Conservation (phyloP, 2,329 filamentous ascomycete species). For the Coniochaeta sp. region DNA sequence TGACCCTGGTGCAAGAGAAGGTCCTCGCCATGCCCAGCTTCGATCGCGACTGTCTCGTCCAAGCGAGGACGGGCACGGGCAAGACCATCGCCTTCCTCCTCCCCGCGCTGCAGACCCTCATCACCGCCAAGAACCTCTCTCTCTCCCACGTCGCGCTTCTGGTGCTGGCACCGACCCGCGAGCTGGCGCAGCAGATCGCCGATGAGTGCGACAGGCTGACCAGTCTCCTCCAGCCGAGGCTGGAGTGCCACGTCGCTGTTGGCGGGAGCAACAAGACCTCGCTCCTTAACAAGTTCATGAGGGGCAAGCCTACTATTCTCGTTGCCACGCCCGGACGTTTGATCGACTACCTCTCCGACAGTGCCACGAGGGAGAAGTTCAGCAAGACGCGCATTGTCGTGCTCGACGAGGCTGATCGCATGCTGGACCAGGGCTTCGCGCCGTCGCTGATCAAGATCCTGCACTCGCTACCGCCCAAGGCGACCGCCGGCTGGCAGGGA, state of each 20-base stretch:
- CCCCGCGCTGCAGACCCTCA: constrained; percentile 73
- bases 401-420: constrained; percentile 74
- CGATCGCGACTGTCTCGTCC: constrained; percentile 59
- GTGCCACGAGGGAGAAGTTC: constrained; percentile 59
- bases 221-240: constrained; percentile 53
- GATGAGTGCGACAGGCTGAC: constrained; percentile 61
- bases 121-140: constrained; percentile 32
- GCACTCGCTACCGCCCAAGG: constrained; percentile 57
- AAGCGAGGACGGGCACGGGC: constrained; percentile 82
- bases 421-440: constrained; percentile 83
- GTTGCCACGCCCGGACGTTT: constrained; percentile 82
- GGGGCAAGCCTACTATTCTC: constrained; percentile 65
- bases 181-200: constrained; percentile 63
- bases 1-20: constrained; percentile 49
- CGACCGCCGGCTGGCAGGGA: constrained; percentile 55
- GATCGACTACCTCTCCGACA: constrained; percentile 68
- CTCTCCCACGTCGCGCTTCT: constrained; percentile 44
- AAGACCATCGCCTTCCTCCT: constrained; percentile 81
- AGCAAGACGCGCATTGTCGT: constrained; percentile 68
- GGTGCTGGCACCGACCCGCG: constrained; percentile 65
- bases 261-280: constrained; percentile 70
- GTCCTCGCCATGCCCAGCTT: constrained; percentile 35
- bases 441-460: constrained; percentile 72
- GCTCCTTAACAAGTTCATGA: constrained; percentile 63
- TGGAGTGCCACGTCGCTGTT: constrained; percentile 70